phyloP scores from a whole-genome alignment of 2,329 filamentous ascomycete genomes.

The Escovopsis weberi region DNA sequence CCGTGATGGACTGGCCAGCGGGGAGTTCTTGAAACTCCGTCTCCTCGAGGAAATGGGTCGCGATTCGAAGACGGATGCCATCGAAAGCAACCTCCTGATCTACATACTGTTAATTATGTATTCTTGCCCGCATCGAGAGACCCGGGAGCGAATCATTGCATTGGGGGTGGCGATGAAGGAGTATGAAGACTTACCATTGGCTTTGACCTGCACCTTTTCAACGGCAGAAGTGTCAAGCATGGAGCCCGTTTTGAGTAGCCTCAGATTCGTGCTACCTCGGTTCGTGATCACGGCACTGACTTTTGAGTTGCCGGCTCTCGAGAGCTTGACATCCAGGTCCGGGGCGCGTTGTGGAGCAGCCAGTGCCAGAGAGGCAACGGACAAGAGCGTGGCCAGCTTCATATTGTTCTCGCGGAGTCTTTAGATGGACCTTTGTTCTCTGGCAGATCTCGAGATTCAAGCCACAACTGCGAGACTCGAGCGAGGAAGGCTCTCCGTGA shows the following conservation, averaged over 20 bases:
- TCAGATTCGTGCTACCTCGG: conserved; percentile 32
- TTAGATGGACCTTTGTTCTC: too few species aligned
- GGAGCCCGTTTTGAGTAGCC: conserved; percentile 38
- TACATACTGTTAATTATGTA: background rate
- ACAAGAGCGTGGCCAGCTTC: conserved; percentile 16
- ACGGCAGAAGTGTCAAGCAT: conserved; percentile 37
- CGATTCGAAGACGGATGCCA: conserved; percentile 36
- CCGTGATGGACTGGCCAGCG: conserved; percentile 33
- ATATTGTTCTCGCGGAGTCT: conserved; percentile 10
- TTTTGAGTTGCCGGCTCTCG: conserved; percentile 34
- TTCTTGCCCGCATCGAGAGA: too few species aligned
- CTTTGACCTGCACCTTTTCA: conserved; percentile 37
- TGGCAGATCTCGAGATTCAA: too few species aligned
- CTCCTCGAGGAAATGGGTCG: conserved; percentile 27
- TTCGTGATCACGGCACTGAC: conserved; percentile 40
- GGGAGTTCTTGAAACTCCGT: conserved; percentile 36
- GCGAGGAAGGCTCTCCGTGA: too few species aligned
- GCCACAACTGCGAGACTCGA: too few species aligned
- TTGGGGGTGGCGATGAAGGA: background rate
- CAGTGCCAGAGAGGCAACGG: conserved; percentile 21
- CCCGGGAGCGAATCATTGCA: too few species aligned
- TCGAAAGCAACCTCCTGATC: conserved; percentile 33
- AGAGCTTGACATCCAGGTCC: conserved; percentile 30
- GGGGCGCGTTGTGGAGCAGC: conserved; percentile 23
- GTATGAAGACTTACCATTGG: conserved; percentile 23